phyloP scores from a whole-genome alignment of 257 asterid genomes.

The Henckelia pumila region DNA sequence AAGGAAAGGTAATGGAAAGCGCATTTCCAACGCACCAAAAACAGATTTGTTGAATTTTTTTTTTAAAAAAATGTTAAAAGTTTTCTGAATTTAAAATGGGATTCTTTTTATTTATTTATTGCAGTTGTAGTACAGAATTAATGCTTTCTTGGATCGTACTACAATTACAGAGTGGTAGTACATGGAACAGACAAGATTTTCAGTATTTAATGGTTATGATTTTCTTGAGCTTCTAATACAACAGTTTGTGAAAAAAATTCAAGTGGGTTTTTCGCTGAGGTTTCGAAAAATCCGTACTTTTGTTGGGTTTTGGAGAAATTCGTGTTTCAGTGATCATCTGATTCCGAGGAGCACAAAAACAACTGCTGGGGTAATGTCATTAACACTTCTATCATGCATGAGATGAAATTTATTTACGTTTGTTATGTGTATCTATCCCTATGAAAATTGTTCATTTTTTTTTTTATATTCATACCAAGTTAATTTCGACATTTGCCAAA shows the following conservation, averaged over 20 bases:
- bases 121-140: slow-evolving; percentile 29
- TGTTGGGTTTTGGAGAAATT: slow-evolving; percentile 3
- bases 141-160: slow-evolving; percentile 11
- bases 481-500: background rate
- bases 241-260: slow-evolving; percentile 9
- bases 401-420: background rate
- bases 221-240: background rate
- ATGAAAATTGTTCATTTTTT: background rate
- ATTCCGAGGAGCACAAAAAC: background rate
- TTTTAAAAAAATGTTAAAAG: background rate
- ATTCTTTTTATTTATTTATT: background rate
- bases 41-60: no score
- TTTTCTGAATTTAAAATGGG: slow-evolving; percentile 16
- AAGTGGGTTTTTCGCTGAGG: background rate
- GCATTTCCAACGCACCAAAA: slow-evolving; percentile 20
- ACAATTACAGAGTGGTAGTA: slow-evolving; percentile 27
- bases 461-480: background rate
- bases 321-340: background rate
- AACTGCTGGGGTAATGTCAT: slow-evolving; percentile 15
- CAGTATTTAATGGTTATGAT: background rate
- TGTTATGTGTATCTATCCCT: background rate
- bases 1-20: slow-evolving; percentile 10
- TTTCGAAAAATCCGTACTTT: background rate
- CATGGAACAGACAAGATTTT: slow-evolving; percentile 3
- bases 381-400: background rate